Conservation (phyloP, 768 basidiomycete species). For the Boletus barrowsii region DNA sequence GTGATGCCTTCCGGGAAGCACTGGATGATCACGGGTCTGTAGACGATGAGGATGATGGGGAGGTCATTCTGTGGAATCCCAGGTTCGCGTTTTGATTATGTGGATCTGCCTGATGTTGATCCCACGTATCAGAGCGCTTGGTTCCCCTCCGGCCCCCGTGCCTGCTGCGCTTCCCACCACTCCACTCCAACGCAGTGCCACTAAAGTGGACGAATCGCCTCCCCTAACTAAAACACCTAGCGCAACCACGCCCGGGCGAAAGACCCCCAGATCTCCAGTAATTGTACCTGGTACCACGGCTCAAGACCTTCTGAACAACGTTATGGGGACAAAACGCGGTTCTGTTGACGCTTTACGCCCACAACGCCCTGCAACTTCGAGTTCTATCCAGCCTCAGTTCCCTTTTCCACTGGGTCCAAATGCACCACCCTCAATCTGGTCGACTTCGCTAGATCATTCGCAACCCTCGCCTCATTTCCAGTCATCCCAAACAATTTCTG, state of each 20-base stretch:
- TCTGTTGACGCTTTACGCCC: slow-evolving; percentile 15
- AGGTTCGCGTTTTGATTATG: slow-evolving; percentile 37
- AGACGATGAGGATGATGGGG: slow-evolving; percentile 52
- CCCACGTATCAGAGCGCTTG: slow-evolving; percentile 12
- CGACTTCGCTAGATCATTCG: slow-evolving; percentile 51
- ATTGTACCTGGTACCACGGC: slow-evolving; percentile 50
- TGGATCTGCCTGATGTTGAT: slow-evolving; percentile 6
- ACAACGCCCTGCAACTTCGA: slow-evolving; percentile 18
- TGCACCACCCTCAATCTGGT: slow-evolving; percentile 65
- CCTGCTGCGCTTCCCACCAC: slow-evolving; percentile 19
- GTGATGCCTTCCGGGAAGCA: slow-evolving; percentile 57
- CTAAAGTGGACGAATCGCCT: slow-evolving; percentile 5
- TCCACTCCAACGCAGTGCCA: slow-evolving; percentile 6
- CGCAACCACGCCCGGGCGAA: slow-evolving; percentile 18
- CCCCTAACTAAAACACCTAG: background rate
- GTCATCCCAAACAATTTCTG: slow-evolving; percentile 8
- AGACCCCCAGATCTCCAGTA: slow-evolving; percentile 24
- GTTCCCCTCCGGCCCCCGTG: slow-evolving; percentile 15
- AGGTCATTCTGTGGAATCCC: slow-evolving; percentile 77
- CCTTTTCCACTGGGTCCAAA: slow-evolving; percentile 53
- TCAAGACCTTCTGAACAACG: slow-evolving; percentile 59
- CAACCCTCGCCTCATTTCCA: slow-evolving; percentile 14
- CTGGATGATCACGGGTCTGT: slow-evolving; percentile 33
- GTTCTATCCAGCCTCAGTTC: slow-evolving; percentile 39
- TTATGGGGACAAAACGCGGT: slow-evolving; percentile 22